Evolutionary conservation across 306 rosid genomes (phyloP).

Genomic region (Sicyos edulis): DNA sequence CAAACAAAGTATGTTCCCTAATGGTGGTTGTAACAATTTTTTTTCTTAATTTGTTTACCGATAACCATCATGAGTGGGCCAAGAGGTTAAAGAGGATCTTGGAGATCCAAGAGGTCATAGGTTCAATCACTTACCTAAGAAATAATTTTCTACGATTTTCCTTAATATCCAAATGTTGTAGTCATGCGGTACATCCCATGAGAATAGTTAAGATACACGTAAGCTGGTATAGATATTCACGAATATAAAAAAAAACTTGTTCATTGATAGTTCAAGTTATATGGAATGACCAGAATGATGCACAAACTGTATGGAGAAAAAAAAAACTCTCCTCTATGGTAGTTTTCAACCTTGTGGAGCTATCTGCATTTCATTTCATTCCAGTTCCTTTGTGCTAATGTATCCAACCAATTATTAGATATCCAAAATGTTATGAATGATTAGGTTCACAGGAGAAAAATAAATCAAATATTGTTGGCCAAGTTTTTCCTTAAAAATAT

Average conservation of each 20-base stretch:
- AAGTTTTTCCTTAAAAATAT: not conserved
- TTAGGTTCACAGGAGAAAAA: slow-evolving; percentile 5
- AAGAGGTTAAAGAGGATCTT: too few relatives aligned
- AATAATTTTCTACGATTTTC: too few relatives aligned
- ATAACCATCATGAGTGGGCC: not conserved
- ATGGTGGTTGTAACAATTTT: not conserved
- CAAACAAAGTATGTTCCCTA: not conserved
- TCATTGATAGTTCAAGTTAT: not conserved
- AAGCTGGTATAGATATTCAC: too few relatives aligned
- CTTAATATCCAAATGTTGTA: too few relatives aligned
- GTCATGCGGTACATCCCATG: too few relatives aligned
- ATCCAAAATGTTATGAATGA: slow-evolving; percentile 1
- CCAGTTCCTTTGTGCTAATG: not conserved
- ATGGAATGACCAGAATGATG: not conserved
- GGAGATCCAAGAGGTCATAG: too few relatives aligned
- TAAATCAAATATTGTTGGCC: not conserved
- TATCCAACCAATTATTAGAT: not conserved
- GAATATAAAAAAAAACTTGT: not conserved
- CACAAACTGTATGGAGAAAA: not conserved
- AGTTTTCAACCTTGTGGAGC: not conserved
- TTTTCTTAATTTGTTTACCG: not conserved
- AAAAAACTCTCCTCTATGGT: not conserved
- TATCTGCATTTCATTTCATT: not conserved
- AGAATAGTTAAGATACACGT: too few relatives aligned
- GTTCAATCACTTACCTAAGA: too few relatives aligned